These are phyloP conservation scores for Curvularia hawaiiensis DNA, from an alignment of 2,329 filamentous ascomycete species.

Conservation along the genomic window DNA sequence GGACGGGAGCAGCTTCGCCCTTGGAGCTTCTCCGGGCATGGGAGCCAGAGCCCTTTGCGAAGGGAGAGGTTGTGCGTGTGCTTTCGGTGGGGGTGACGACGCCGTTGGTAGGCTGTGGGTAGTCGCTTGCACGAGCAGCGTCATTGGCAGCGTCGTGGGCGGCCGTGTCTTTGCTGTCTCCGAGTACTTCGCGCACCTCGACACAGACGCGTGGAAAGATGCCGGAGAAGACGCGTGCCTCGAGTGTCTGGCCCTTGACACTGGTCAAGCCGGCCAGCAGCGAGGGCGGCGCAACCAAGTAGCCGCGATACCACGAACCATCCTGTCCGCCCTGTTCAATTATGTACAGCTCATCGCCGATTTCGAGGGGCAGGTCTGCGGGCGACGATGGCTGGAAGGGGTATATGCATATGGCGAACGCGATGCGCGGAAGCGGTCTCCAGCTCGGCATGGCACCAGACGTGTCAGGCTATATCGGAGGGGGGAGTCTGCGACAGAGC, in stretches of 20 bases:
- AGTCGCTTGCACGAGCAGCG: conserved; percentile 23
- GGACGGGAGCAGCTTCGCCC: conserved; percentile 32
- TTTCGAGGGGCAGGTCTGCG: conserved; percentile 92
- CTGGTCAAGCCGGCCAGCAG: conserved; percentile 90
- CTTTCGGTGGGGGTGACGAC: conserved; percentile 47
- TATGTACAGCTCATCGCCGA: conserved; percentile 98
- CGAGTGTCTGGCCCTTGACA: conserved; percentile 88
- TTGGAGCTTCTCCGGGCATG: conserved; percentile 29
- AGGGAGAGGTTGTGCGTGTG: conserved; percentile 38
- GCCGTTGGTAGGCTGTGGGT: conserved; percentile 42
- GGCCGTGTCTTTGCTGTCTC: conserved; percentile 53
- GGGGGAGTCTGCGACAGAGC: conserved; percentile 33
- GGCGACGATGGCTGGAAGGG: conserved; percentile 87
- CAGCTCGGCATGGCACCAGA: conserved; percentile 63
- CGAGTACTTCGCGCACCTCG: conserved; percentile 89
- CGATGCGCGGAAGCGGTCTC: conserved; percentile 95
- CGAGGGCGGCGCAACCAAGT: conserved; percentile 92
- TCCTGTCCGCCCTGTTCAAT: conserved; percentile 90
- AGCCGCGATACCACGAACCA: conserved; percentile 92
- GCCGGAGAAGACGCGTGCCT: conserved; percentile 96
- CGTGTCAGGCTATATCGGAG: conserved; percentile 36
- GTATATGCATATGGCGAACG: conserved; percentile 95
- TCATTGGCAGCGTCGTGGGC: conserved; percentile 24
- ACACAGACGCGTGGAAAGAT: conserved; percentile 96
- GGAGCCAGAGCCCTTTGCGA: conserved; percentile 21